These are phyloP conservation scores for Kickxella alabastrina DNA, from an alignment of 192 early-diverging fungal genomes.

Conservation along the genomic window DNA sequence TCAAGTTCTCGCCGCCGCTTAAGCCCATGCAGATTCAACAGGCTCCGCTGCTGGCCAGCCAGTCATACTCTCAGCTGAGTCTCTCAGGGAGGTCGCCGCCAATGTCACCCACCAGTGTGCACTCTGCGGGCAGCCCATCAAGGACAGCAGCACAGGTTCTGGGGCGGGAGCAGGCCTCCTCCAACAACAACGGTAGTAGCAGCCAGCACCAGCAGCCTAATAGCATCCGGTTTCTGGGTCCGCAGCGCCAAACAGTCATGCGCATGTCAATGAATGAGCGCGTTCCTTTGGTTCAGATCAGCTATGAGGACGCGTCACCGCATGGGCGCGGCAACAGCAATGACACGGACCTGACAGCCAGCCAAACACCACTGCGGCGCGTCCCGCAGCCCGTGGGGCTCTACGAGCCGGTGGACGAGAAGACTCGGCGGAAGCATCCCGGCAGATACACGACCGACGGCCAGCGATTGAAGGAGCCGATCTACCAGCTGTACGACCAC, in stretches of 20 bases:
- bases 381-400: slow-evolving; percentile 22
- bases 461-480: slow-evolving; percentile 36
- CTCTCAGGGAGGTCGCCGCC: no score
- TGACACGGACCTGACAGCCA: slow-evolving; percentile 13
- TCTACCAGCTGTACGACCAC: slow-evolving; percentile 49
- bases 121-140: slow-evolving; percentile 1
- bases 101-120: slow-evolving; percentile 1
- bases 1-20: background rate
- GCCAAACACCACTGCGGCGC: background rate
- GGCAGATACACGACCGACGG: slow-evolving; percentile 36
- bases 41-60: background rate
- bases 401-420: slow-evolving; percentile 36
- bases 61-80: no score
- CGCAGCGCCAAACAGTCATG: slow-evolving; percentile 26
- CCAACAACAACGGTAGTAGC: background rate
- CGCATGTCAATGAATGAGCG: slow-evolving; percentile 46
- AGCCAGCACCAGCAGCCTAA: slow-evolving; percentile 1
- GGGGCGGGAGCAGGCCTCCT: background rate
- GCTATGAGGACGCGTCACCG: slow-evolving; percentile 4
- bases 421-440: slow-evolving; percentile 22
- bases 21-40: background rate
- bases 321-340: slow-evolving; percentile 7
- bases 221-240: slow-evolving; percentile 49
- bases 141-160: background rate
- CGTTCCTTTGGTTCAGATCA: slow-evolving; percentile 11